Conservation (phyloP, 2,329 filamentous ascomycete genomes). For the Aspergillus floridensis region DNA sequence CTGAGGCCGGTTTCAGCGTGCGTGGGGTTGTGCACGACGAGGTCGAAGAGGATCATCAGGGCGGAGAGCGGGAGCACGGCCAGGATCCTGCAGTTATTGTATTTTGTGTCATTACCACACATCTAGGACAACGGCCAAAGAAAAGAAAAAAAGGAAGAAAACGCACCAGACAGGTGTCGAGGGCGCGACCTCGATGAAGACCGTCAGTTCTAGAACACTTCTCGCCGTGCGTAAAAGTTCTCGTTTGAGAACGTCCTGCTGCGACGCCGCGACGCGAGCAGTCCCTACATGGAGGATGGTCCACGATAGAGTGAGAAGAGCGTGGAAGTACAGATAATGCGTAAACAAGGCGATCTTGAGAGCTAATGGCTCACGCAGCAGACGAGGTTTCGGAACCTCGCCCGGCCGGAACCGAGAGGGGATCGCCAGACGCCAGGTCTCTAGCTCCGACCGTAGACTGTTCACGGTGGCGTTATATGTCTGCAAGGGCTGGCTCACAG, state of each 20-base stretch:
- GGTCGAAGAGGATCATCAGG: slow-evolving; percentile 44
- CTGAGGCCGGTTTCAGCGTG: slow-evolving; percentile 39
- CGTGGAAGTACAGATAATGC: slow-evolving; percentile 34
- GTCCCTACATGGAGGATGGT: slow-evolving; percentile 24
- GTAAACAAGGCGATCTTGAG: slow-evolving; percentile 26
- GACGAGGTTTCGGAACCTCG: slow-evolving; percentile 19
- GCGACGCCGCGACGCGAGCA: not conserved
- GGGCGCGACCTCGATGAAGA: slow-evolving; percentile 33
- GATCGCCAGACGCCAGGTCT: slow-evolving; percentile 33
- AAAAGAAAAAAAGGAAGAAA: slow-evolving; percentile 2
- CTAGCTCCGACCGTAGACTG: slow-evolving; percentile 26
- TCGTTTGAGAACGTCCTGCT: slow-evolving; percentile 15
- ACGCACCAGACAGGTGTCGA: slow-evolving; percentile 37
- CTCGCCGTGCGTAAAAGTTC: slow-evolving; percentile 34
- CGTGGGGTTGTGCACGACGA: slow-evolving; percentile 40
- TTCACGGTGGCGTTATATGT: slow-evolving; percentile 19
- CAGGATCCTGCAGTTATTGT: slow-evolving; percentile 23
- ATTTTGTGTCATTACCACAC: not conserved
- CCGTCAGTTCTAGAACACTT: slow-evolving; percentile 34
- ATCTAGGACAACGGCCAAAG: too few species aligned
- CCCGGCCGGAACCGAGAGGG: slow-evolving; percentile 33
- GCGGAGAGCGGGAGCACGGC: slow-evolving; percentile 38
- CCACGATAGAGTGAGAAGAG: slow-evolving; percentile 33
- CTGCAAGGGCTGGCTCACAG: slow-evolving; percentile 10
- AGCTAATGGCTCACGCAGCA: slow-evolving; percentile 5